These are phyloP conservation scores for Prinsepia uniflora DNA, from an alignment of 306 rosid genomes.

Conservation along the genomic window DNA sequence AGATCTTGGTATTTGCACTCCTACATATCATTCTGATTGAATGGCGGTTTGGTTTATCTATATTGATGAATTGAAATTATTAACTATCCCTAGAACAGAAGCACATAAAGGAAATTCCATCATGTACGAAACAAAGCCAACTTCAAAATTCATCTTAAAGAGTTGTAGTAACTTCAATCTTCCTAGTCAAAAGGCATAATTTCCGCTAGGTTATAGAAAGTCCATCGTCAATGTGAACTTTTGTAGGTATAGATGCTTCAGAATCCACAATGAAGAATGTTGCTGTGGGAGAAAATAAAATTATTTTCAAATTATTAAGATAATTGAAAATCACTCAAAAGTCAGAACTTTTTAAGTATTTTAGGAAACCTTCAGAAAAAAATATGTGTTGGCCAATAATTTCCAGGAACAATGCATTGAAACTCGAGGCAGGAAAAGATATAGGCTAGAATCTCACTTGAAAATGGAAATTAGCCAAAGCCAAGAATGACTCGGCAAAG, in stretches of 20 bases:
- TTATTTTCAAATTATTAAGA: background rate
- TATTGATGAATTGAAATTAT: background rate
- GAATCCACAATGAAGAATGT: background rate
- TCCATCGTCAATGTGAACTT: background rate
- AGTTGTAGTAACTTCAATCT: background rate
- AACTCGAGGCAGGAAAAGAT: background rate
- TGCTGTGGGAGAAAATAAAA: background rate
- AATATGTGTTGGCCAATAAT: background rate
- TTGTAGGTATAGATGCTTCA: background rate
- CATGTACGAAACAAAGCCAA: background rate
- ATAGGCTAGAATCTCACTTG: constrained; percentile 45
- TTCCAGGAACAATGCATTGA: background rate
- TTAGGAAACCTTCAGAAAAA: background rate
- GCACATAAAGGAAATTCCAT: background rate
- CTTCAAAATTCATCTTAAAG: constrained; percentile 8
- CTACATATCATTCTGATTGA: background rate
- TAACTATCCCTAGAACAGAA: background rate
- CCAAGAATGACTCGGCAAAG: constrained; percentile 71
- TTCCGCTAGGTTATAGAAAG: background rate
- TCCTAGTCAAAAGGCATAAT: background rate
- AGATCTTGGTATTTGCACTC: background rate
- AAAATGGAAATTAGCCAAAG: constrained; percentile 81
- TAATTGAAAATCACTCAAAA: background rate
- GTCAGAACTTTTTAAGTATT: background rate
- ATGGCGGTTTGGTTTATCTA: background rate